Percentiles rank a stretch among this genome's conserved stretches.
phyloP scores from a whole-genome alignment of 2,329 filamentous ascomycete species.

The Colletotrichum tropicale region DNA sequence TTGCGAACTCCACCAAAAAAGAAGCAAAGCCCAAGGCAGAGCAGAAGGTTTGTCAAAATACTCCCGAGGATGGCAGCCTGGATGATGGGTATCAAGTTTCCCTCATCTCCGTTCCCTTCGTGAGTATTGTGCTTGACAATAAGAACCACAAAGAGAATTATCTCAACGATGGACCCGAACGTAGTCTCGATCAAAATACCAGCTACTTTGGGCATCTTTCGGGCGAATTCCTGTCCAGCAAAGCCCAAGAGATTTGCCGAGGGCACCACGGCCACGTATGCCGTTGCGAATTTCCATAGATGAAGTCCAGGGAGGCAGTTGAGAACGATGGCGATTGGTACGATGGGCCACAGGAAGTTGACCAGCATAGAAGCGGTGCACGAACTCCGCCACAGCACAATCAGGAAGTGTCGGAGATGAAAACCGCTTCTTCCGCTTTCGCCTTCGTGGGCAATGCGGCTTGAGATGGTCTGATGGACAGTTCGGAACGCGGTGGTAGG shows the following conservation, averaged over 20 bases:
- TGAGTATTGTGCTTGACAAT: constrained; percentile 40
- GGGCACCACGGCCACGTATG: constrained; percentile 55
- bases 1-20: constrained; percentile 66
- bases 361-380: constrained; percentile 49
- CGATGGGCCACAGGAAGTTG: constrained; percentile 54
- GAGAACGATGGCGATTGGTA: constrained; percentile 48
- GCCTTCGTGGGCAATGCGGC: constrained; percentile 36
- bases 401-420: constrained; percentile 43
- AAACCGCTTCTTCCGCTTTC: constrained; percentile 50
- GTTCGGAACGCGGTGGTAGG: constrained; percentile 21
- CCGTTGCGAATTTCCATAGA: constrained; percentile 49
- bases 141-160: constrained; percentile 71
- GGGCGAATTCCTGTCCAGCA: constrained; percentile 63
- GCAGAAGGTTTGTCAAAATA: constrained; percentile 69
- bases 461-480: constrained; percentile 14
- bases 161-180: constrained; percentile 69
- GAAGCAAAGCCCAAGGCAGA: constrained; percentile 72
- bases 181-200: constrained; percentile 55
- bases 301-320: constrained; percentile 38
- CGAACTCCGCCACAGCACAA: constrained; percentile 46
- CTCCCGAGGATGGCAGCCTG: constrained; percentile 73
- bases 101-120: constrained; percentile 30
- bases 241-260: constrained; percentile 54
- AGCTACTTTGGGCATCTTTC: constrained; percentile 68
- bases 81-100: constrained; percentile 61